Evolutionary conservation across 2,329 filamentous ascomycete genomes (phyloP), one percentile per base, ranked within the genome.

Genomic region (Mycosphaerella sp.): DNA sequence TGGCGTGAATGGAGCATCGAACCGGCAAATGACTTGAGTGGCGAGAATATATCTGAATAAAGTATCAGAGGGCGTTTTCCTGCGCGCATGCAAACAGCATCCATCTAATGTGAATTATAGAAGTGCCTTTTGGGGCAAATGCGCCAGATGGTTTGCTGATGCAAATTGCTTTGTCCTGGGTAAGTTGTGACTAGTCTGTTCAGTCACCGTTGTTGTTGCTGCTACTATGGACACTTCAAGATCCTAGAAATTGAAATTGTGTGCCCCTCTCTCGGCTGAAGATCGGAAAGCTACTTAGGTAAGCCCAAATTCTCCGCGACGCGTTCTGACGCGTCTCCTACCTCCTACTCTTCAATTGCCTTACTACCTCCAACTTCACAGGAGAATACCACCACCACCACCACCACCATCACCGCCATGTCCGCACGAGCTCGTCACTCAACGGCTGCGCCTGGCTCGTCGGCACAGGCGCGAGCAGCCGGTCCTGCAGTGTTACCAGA

Each of bases 401-500:
- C 3, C 21, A 21, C 21, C 21, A 21, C 32, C 32, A 36, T 36
- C 8, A 11, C 9, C 36, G 38, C 26, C 9, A 56, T 56, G 54
- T 38, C 54, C 31, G 43, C 54, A 11, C 50, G 46, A 50, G 45
- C 39, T 7, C 50, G 46, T 23, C 41, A 53, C 10, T 23, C 54
- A 2, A 51, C 50, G 17, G 45, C 54, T 34, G 53, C 54, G 10
- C 54, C 54, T 14, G 50, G 54, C 6, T 42, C 50, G 21, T 53
- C 54, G 10, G 45, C 14, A 29, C 17, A 21, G 42, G 17, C 21
- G 38, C 41, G 50, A 21, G 23, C 12, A 8, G 17, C 41, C 2
- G 46, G 21, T 4, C 43, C 66, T 12, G 45, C 48, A 2, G 55
- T 63, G 9, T 62, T 80, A 38, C 76, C 79, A 9, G 61, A 71